Conservation (phyloP, 2,329 filamentous ascomycete genomes). For the Penicillium sp. region DNA sequence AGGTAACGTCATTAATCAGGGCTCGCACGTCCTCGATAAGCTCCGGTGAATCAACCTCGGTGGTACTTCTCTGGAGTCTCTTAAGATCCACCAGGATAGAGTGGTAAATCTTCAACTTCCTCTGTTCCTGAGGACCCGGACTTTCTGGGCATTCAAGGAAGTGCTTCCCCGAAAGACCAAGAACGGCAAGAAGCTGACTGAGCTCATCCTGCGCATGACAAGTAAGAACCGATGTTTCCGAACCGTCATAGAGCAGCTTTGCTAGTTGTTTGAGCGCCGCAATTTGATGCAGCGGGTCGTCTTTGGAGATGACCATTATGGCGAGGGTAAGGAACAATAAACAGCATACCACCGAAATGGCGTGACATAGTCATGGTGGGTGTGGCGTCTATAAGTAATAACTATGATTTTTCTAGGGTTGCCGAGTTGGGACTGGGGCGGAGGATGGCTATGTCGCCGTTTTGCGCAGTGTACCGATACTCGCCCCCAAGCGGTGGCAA, state of each 20-base stretch:
- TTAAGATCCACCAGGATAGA: conserved; percentile 12
- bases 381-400: conserved; percentile 1
- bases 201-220: background rate
- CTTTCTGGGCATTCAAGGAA: background rate
- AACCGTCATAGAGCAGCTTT: background rate
- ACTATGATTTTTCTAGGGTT: background rate
- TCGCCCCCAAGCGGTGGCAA: background rate
- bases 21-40: conserved; percentile 14
- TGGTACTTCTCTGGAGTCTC: conserved; percentile 6
- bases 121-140: background rate
- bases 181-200: background rate
- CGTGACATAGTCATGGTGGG: background rate
- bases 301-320: background rate
- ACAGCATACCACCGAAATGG: background rate
- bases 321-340: background rate
- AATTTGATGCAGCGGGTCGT: background rate
- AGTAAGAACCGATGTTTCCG: background rate
- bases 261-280: background rate
- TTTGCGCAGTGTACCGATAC: background rate
- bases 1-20: conserved; percentile 12
- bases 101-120: conserved; percentile 11
- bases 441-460: background rate
- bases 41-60: background rate
- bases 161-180: background rate
- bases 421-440: background rate